Evolutionary conservation across 1,284 basidiomycete genomes (phyloP).

Genomic region (Pseudozyma thailandica): DNA sequence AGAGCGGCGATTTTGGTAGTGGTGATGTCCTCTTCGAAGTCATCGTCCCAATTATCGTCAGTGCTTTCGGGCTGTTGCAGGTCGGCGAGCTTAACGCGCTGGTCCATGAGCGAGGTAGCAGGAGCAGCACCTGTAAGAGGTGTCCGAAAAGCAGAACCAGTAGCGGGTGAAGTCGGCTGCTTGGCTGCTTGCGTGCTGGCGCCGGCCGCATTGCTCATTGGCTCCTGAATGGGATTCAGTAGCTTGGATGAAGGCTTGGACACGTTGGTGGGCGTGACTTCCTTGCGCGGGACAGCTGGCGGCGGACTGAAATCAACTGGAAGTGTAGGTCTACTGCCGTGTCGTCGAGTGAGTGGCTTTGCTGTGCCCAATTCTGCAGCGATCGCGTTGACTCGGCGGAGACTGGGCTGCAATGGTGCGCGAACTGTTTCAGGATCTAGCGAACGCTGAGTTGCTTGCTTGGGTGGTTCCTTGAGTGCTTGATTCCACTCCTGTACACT

Average conservation of each 20-base stretch:
- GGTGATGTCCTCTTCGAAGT: conserved; percentile 93
- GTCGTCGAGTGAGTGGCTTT: conserved; percentile 34
- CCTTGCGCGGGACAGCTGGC: conserved; percentile 9
- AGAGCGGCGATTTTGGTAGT: conserved; percentile 82
- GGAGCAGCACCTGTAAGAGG: conserved; percentile 52
- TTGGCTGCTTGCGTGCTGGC: conserved; percentile 3
- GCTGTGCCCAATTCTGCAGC: conserved; percentile 42
- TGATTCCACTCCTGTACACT: conserved; percentile 99
- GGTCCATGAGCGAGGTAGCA: conserved; percentile 51
- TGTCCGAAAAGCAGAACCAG: conserved; percentile 23
- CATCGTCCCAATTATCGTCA: conserved; percentile 96
- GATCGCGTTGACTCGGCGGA: conserved; percentile 44
- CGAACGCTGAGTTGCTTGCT: conserved; percentile 21
- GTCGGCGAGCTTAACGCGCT: conserved; percentile 64
- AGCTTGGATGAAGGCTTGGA: conserved; percentile 13
- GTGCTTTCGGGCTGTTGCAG: conserved; percentile 73
- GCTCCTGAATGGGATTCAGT: background rate
- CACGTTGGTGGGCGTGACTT: background rate
- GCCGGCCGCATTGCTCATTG: background rate
- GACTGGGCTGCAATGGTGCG: conserved; percentile 37
- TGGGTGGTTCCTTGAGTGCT: conserved; percentile 81
- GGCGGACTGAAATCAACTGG: conserved; percentile 48
- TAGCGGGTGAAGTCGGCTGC: conserved; percentile 22
- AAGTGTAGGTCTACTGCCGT: conserved; percentile 34
- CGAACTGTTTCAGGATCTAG: conserved; percentile 39